Evolutionary conservation across 345 rosid species (phyloP).

Genomic region (Pistacia atlantica): DNA sequence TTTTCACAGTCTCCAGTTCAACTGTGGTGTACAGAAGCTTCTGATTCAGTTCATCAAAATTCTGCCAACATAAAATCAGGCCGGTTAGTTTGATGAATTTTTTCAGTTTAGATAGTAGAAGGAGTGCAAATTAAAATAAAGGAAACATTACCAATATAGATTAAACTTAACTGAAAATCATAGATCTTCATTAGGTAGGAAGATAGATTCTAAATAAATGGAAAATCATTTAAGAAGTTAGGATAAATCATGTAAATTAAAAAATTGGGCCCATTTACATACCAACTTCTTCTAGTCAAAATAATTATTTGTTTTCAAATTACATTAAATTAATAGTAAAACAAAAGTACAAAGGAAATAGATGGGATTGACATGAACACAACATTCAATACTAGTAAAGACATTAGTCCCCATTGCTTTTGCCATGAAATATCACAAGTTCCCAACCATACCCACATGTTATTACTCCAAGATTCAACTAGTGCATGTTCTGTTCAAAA

Average conservation of each 20-base stretch:
- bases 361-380: neutral
- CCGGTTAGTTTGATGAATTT: neutral
- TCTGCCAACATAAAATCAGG: conserved; percentile 41
- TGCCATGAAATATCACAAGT: conserved; percentile 16
- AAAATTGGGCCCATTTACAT: conserved; percentile 22
- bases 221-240: conserved; percentile 25
- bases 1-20: conserved; percentile 64
- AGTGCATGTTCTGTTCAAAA: conserved; percentile 19
- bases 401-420: conserved; percentile 15
- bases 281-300: conserved; percentile 28
- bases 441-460: conserved; percentile 15
- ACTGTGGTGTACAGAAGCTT: conserved; percentile 59
- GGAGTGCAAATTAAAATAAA: neutral
- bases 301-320: neutral
- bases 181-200: neutral
- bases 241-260: conserved; percentile 30
- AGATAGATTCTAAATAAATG: neutral
- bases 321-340: neutral
- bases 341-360: neutral
- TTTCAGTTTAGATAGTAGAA: no score
- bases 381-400: neutral
- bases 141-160: conserved; percentile 1
- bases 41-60: conserved; percentile 62
- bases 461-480: neutral
- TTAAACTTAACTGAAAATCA: conserved; percentile 4